Evolutionary conservation across 768 basidiomycete genomes (phyloP).

Genomic region (Phylloporus scabripes): DNA sequence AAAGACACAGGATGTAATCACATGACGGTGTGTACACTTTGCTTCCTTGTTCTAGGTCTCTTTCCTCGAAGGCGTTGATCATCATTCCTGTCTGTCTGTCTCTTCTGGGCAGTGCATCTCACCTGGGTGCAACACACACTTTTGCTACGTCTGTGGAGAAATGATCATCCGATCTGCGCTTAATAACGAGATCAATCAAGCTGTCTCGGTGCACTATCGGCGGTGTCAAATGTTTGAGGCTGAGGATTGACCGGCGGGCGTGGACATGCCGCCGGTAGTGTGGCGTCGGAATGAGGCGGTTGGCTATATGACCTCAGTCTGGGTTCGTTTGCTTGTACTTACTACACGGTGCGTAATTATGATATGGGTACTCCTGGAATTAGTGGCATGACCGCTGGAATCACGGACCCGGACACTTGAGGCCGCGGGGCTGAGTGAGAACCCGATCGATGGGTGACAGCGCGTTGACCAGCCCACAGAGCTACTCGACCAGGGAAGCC

Average conservation of each 20-base stretch:
- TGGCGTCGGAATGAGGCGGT: neutral
- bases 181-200: slow-evolving; percentile 26
- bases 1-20: slow-evolving; percentile 54
- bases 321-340: too few species aligned
- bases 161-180: slow-evolving; percentile 40
- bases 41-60: neutral
- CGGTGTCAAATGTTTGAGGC: slow-evolving; percentile 36
- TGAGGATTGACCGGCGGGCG: slow-evolving; percentile 12
- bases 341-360: too few species aligned
- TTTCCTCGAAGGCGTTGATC: neutral
- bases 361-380: too few species aligned
- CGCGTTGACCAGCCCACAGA: too few species aligned
- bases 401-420: too few species aligned
- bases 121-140: slow-evolving; percentile 57
- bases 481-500: too few species aligned
- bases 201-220: slow-evolving; percentile 31
- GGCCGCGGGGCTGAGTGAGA: too few species aligned
- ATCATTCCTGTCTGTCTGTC: too few species aligned
- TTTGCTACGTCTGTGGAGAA: slow-evolving; percentile 49
- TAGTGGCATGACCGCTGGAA: too few species aligned
- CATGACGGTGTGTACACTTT: slow-evolving; percentile 39
- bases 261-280: neutral
- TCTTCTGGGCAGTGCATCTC: slow-evolving; percentile 40
- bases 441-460: too few species aligned
- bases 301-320: too few species aligned